phyloP scores from a whole-genome alignment of 2,329 filamentous ascomycete species.

The Scedosporium apiospermum region DNA sequence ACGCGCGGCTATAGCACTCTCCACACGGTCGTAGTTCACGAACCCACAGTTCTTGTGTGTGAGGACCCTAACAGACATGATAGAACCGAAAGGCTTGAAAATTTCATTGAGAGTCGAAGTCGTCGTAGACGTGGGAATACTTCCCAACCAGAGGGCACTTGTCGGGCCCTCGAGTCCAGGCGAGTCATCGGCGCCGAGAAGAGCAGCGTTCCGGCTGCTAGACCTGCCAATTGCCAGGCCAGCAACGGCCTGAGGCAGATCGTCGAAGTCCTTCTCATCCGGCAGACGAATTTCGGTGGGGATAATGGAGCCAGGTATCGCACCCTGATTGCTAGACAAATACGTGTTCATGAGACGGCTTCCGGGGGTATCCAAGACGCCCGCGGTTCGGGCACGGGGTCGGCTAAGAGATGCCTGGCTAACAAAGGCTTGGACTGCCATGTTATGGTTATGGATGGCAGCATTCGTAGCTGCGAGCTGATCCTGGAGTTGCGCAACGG shows the following conservation, averaged over 20 bases:
- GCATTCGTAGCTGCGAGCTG: slow-evolving; percentile 55
- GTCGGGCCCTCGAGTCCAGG: slow-evolving; percentile 80
- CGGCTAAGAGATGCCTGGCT: slow-evolving; percentile 68
- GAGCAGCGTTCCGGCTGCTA: slow-evolving; percentile 55
- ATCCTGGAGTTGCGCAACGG: slow-evolving; percentile 49
- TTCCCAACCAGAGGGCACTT: slow-evolving; percentile 90
- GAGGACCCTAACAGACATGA: slow-evolving; percentile 83
- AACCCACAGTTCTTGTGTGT: slow-evolving; percentile 99
- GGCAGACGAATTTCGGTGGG: slow-evolving; percentile 65
- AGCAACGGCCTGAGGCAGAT: slow-evolving; percentile 73
- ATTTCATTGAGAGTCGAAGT: slow-evolving; percentile 91
- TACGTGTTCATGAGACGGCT: slow-evolving; percentile 60
- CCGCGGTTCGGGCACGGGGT: slow-evolving; percentile 83
- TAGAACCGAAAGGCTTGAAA: slow-evolving; percentile 86
- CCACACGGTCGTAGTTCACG: slow-evolving; percentile 88
- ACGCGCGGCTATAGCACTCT: slow-evolving; percentile 85
- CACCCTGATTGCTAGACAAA: slow-evolving; percentile 58
- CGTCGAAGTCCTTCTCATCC: slow-evolving; percentile 70
- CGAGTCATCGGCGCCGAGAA: slow-evolving; percentile 61
- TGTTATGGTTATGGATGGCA: slow-evolving; percentile 80
- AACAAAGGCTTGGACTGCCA: slow-evolving; percentile 86
- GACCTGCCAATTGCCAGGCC: slow-evolving; percentile 63
- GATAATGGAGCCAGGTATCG: slow-evolving; percentile 63
- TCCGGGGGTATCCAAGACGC: slow-evolving; percentile 74
- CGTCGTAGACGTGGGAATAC: slow-evolving; percentile 93